Conservation (phyloP, 2,329 filamentous ascomycete genomes). For the Venturia aucupariae region DNA sequence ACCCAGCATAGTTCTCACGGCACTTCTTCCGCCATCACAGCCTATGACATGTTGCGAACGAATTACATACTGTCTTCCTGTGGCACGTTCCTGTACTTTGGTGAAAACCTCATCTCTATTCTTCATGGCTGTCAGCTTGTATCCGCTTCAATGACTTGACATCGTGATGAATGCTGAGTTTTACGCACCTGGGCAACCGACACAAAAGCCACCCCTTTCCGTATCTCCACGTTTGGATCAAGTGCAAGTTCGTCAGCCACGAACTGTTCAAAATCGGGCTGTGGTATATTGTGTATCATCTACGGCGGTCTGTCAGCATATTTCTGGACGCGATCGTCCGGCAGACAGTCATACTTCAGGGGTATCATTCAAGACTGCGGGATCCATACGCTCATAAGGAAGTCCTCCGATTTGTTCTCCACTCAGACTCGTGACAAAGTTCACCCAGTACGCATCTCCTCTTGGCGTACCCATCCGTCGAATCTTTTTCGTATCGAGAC, state of each 20-base stretch:
- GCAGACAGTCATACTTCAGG: constrained; percentile 26
- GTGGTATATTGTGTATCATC: constrained; percentile 36
- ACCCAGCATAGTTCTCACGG: constrained; percentile 25
- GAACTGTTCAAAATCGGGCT: constrained; percentile 33
- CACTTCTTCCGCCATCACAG: constrained; percentile 30
- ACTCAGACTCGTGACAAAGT: constrained; percentile 31
- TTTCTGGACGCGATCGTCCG: constrained; percentile 26
- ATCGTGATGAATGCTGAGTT: not conserved
- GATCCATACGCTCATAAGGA: constrained; percentile 28
- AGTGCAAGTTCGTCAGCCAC: constrained; percentile 22
- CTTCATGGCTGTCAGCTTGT: not conserved
- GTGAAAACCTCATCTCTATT: constrained; percentile 21
- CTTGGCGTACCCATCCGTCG: constrained; percentile 23
- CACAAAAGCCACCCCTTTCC: constrained; percentile 28
- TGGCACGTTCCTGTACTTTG: constrained; percentile 24
- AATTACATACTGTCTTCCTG: constrained; percentile 21
- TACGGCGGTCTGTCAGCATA: constrained; percentile 28
- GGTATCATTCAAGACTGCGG: constrained; percentile 27
- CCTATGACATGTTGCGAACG: constrained; percentile 27
- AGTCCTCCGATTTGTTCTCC: constrained; percentile 29
- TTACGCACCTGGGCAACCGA: constrained; percentile 24
- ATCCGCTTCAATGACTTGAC: not conserved
- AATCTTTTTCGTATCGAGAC: constrained; percentile 22
- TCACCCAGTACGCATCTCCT: constrained; percentile 33
- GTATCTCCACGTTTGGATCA: constrained; percentile 23